Evolutionary conservation across 768 basidiomycete species (phyloP).

Genomic region (Boletales sp.): DNA sequence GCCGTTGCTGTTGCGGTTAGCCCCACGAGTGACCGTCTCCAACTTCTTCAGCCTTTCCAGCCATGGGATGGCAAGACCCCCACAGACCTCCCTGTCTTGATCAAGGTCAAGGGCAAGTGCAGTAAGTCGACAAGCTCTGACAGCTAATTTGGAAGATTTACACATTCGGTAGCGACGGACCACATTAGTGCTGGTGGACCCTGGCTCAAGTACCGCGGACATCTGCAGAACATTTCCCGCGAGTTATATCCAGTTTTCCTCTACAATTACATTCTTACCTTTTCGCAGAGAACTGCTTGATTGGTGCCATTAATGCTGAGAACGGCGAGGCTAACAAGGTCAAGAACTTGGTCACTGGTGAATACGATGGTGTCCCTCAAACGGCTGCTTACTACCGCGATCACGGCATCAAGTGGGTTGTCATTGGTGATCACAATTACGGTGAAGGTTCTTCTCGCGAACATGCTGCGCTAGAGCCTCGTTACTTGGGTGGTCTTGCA

Average conservation of each 20-base stretch:
- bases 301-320: constrained; percentile 95
- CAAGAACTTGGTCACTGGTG: constrained; percentile 85
- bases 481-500: constrained; percentile 91
- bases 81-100: constrained; percentile 83
- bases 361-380: constrained; percentile 81
- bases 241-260: constrained; percentile 23
- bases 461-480: constrained; percentile 94
- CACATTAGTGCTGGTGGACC: constrained; percentile 98
- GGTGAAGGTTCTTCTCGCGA: constrained; percentile 98
- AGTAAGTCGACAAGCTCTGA: constrained; percentile 48
- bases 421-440: constrained; percentile 94
- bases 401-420: constrained; percentile 91
- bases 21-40: constrained; percentile 85
- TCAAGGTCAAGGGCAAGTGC: constrained; percentile 99
- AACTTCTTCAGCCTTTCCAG: constrained; percentile 84
- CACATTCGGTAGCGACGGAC: constrained; percentile 60
- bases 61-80: constrained; percentile 95
- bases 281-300: constrained; percentile 84
- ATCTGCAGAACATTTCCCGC: constrained; percentile 97
- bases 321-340: constrained; percentile 96
- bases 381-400: constrained; percentile 88
- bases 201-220: constrained; percentile 99
- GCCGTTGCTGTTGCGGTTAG: constrained; percentile 82
- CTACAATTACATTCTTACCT: constrained; percentile 5
- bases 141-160: not conserved